Evolutionary conservation across 345 rosid genomes (phyloP).

Genomic region (thale cress (Arabidopsis thaliana)): DNA sequence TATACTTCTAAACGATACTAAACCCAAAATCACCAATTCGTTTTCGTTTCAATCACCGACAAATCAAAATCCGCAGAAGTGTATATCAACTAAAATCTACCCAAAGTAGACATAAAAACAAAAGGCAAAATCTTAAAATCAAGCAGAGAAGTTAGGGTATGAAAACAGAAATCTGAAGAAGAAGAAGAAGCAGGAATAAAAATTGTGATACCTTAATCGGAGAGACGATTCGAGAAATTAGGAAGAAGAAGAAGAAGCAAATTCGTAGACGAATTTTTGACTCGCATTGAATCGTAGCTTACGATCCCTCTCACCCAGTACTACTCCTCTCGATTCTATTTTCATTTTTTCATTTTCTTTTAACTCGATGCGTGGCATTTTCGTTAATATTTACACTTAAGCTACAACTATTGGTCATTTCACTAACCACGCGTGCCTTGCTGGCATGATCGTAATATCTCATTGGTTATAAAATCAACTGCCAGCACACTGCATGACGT

Average conservation of each 20-base stretch:
- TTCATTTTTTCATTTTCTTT: not conserved
- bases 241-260: not conserved
- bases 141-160: constrained; percentile 42
- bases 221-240: constrained; percentile 35
- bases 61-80: constrained; percentile 34
- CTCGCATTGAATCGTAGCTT: constrained; percentile 44
- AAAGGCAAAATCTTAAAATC: constrained; percentile 23
- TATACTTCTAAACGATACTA: constrained; percentile 16
- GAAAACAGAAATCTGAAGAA: constrained; percentile 13
- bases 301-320: constrained; percentile 34
- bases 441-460: constrained; percentile 16
- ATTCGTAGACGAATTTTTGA: constrained; percentile 32
- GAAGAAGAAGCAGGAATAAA: not conserved
- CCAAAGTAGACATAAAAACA: constrained; percentile 12
- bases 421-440: constrained; percentile 13
- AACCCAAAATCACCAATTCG: constrained; percentile 35
- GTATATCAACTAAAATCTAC: constrained; percentile 28
- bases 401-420: not conserved
- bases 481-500: constrained; percentile 41
- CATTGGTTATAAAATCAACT: constrained; percentile 31
- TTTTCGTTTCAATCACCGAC: constrained; percentile 34
- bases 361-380: constrained; percentile 28
- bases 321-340: constrained; percentile 10
- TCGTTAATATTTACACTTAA: constrained; percentile 18
- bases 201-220: constrained; percentile 43